These are phyloP conservation scores for Nothopassalora personata DNA, from an alignment of 2,329 filamentous ascomycete genomes.

Conservation along the genomic window DNA sequence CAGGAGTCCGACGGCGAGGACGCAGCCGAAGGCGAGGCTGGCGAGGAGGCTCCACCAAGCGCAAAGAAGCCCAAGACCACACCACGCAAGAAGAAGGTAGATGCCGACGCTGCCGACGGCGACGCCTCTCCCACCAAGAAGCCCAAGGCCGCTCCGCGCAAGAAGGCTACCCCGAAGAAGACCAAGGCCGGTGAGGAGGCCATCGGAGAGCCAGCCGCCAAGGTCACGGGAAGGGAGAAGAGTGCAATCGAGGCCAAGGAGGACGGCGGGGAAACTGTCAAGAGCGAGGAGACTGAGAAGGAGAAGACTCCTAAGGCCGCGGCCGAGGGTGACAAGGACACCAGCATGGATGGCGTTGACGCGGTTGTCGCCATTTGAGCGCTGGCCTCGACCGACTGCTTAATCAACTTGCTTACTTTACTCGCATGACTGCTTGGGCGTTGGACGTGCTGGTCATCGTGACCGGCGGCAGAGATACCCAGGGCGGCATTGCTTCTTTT, in stretches of 20 bases:
- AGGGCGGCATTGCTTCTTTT: neutral
- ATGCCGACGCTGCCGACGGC: slow-evolving; percentile 5
- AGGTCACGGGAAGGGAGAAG: slow-evolving; percentile 11
- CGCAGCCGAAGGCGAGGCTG: slow-evolving; percentile 14
- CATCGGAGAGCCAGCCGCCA: slow-evolving; percentile 5
- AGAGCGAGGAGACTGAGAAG: neutral
- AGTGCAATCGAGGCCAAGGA: neutral
- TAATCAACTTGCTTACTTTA: neutral
- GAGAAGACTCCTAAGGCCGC: slow-evolving; percentile 14
- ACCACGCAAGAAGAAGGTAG: slow-evolving; percentile 7
- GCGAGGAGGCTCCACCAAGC: slow-evolving; percentile 7
- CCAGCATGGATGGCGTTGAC: slow-evolving; percentile 6
- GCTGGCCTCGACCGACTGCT: neutral
- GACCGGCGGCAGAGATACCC: neutral
- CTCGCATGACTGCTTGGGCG: neutral
- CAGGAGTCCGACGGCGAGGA: slow-evolving; percentile 20
- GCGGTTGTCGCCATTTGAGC: neutral
- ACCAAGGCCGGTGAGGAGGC: slow-evolving; percentile 18
- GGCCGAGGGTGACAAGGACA: neutral
- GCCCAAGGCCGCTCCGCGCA: slow-evolving; percentile 23
- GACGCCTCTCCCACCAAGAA: slow-evolving; percentile 12
- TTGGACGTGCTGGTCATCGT: neutral
- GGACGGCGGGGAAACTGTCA: neutral
- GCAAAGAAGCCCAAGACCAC: slow-evolving; percentile 14
- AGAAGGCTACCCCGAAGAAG: slow-evolving; percentile 19